Evolutionary conservation across 2,329 filamentous ascomycete genomes (phyloP).

Genomic region (Bipolaris victoriae): DNA sequence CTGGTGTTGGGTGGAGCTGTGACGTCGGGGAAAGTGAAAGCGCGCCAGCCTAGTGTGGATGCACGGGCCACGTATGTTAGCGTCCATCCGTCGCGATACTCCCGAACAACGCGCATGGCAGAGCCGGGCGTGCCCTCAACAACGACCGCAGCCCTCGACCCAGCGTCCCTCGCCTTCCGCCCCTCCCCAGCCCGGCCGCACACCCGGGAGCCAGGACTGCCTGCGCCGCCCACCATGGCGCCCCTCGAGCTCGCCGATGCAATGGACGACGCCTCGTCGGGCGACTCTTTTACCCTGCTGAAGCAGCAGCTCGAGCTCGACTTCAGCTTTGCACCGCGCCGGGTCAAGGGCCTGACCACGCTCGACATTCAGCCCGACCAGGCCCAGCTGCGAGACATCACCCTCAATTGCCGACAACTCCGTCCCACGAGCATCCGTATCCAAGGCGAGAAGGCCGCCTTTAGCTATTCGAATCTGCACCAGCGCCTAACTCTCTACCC

Average conservation of each 20-base stretch:
- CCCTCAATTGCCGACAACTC: constrained; percentile 68
- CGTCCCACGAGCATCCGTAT: constrained; percentile 60
- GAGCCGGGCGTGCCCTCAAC: constrained; percentile 6
- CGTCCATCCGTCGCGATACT: constrained; percentile 19
- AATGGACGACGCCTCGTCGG: constrained; percentile 39
- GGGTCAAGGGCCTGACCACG: constrained; percentile 77
- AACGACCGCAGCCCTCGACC: constrained; percentile 7
- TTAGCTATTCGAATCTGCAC: constrained; percentile 69
- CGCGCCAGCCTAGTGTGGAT: constrained; percentile 1
- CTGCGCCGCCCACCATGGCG: constrained; percentile 39
- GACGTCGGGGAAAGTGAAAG: constrained; percentile 12
- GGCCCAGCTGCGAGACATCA: constrained; percentile 61
- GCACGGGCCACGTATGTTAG: constrained; percentile 12
- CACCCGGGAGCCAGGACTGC: constrained; percentile 33
- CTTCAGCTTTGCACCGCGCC: constrained; percentile 79
- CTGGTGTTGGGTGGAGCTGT: neutral
- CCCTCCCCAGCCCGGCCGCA: constrained; percentile 5
- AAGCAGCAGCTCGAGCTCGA: constrained; percentile 91
- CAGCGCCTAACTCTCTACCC: constrained; percentile 66
- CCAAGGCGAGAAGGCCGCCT: constrained; percentile 47
- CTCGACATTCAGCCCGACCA: constrained; percentile 75
- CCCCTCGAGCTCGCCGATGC: constrained; percentile 39
- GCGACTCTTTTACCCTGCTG: constrained; percentile 63
- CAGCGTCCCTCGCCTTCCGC: neutral
- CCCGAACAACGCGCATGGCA: constrained; percentile 15